Evolutionary conservation across 2,329 filamentous ascomycete species (phyloP).

Genomic region (Calonectria montana): DNA sequence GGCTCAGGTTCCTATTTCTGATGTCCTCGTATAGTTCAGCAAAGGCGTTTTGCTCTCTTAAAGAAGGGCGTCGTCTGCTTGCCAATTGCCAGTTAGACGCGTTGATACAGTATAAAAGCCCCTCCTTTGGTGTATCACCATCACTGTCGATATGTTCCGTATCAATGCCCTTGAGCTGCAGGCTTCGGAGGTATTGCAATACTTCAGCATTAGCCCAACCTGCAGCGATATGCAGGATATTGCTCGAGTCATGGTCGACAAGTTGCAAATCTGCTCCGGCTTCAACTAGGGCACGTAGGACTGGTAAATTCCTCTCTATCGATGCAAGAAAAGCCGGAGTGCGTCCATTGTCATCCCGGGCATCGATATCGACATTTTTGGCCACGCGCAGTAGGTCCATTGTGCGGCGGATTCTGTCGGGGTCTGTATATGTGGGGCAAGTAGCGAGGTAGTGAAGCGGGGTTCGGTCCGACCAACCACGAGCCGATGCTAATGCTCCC

Average conservation of each 20-base stretch:
- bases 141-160: accelerated
- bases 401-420: neutral
- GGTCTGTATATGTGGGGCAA: accelerated
- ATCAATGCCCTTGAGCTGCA: neutral
- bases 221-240: neutral
- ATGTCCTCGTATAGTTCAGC: neutral
- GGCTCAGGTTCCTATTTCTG: neutral
- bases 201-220: accelerated
- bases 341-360: accelerated
- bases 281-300: neutral
- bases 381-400: neutral
- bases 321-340: neutral
- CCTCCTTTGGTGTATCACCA: neutral
- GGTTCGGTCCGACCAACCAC: neutral
- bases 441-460: neutral
- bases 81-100: neutral
- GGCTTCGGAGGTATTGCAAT: neutral
- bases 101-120: neutral
- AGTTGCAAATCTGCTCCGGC: neutral
- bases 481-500: neutral
- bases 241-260: accelerated
- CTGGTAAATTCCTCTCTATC: accelerated
- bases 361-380: neutral
- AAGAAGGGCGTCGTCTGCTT: accelerated
- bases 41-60: neutral